Conservation (phyloP, 2,329 filamentous ascomycete species). For the Trichoderma endophyticum region DNA sequence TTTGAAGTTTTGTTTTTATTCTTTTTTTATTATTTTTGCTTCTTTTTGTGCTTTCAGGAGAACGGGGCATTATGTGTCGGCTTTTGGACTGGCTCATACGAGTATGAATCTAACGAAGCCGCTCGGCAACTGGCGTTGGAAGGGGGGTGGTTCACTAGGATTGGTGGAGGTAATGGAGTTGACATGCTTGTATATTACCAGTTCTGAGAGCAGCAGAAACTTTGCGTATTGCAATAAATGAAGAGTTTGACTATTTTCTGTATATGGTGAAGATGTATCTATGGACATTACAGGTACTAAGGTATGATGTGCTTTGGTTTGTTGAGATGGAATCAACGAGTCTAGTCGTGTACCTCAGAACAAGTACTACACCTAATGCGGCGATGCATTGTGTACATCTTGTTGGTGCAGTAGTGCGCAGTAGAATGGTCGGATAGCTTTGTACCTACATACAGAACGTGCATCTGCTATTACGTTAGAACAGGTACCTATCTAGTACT, state of each 20-base stretch:
- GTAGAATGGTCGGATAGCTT: neutral
- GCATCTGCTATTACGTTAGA: neutral
- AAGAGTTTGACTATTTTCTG: neutral
- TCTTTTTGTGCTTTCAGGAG: neutral
- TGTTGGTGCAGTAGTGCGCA: neutral
- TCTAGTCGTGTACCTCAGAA: neutral
- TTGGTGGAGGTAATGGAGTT: neutral
- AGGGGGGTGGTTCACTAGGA: neutral
- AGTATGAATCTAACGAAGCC: neutral
- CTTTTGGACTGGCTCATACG: neutral
- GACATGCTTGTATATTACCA: neutral
- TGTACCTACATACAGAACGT: neutral
- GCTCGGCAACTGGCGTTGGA: slow-evolving; percentile 12
- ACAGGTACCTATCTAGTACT: neutral
- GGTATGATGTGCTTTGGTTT: neutral
- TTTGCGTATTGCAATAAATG: neutral
- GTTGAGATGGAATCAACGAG: neutral
- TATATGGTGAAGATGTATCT: neutral
- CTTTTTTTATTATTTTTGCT: neutral
- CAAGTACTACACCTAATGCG: neutral
- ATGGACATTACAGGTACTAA: too few species aligned
- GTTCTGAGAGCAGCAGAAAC: neutral
- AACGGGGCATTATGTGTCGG: neutral
- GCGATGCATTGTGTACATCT: neutral
- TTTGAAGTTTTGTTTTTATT: slow-evolving; percentile 18